A percentile compares a stretch with the other conserved stretches of the same genome.
phyloP scores from a whole-genome alignment of 129 eudicot genomes.

The Lactuca saligna region DNA sequence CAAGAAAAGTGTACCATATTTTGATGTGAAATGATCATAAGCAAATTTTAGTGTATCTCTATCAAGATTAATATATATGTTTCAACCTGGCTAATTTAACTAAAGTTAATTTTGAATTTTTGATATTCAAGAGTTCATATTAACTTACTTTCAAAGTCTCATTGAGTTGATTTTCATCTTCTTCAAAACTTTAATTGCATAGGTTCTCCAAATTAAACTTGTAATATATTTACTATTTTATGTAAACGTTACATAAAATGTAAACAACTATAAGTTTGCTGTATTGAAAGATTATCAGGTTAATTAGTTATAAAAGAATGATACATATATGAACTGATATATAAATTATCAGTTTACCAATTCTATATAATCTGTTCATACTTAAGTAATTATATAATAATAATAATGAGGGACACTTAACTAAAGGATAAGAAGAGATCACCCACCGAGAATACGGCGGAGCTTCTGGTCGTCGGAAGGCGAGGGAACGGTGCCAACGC shows the following conservation, averaged over 20 bases:
- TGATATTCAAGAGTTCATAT: not conserved
- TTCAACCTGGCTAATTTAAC: no score
- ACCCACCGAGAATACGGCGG: conserved; percentile 56
- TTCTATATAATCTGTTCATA: no score
- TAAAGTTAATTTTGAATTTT: not conserved
- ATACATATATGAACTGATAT: no score
- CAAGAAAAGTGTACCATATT: no score
- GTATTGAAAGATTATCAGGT: not conserved
- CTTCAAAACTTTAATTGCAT: not conserved
- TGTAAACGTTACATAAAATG: not conserved
- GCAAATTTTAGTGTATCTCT: no score
- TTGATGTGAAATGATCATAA: no score
- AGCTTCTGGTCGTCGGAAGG: conserved; percentile 52
- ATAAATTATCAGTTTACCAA: no score
- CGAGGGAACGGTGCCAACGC: conserved; percentile 63
- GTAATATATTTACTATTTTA: no score
- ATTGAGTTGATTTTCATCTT: not conserved
- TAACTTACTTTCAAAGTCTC: no score
- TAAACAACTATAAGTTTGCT: not conserved
- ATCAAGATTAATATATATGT: no score
- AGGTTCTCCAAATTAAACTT: not conserved
- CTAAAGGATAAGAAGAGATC: not conserved
- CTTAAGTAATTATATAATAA: no score
- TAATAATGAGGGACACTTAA: not conserved
- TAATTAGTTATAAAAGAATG: no score